These are phyloP conservation scores for Saccharomycopsis malanga DNA, from an alignment of 805 yeast species.

Conservation along the genomic window DNA sequence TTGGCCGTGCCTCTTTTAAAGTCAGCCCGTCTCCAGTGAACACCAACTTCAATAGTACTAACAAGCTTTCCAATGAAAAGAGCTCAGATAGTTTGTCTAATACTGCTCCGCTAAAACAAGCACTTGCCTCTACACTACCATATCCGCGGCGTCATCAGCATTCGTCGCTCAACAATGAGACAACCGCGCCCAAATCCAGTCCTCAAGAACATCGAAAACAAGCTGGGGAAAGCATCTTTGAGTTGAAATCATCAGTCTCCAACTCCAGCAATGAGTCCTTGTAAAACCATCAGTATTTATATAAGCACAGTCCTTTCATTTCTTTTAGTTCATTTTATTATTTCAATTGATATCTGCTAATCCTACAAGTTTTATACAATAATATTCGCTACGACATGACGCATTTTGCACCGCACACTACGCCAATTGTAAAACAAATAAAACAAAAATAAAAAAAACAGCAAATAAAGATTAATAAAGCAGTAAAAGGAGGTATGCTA, in stretches of 20 bases:
- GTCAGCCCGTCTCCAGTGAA: not conserved
- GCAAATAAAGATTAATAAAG: not conserved
- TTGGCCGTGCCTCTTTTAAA: not conserved
- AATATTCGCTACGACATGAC: not conserved
- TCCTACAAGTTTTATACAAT: not conserved
- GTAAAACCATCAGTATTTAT: not conserved
- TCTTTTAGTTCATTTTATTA: not conserved
- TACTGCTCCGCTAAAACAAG: not conserved
- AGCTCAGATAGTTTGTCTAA: not conserved
- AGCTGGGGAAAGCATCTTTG: not conserved
- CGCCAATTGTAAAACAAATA: not conserved
- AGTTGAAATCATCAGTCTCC: not conserved
- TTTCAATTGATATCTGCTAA: no score
- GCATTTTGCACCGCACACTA: not conserved
- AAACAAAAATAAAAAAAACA: not conserved
- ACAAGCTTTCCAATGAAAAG: not conserved
- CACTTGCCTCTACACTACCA: no score
- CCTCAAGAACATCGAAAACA: not conserved
- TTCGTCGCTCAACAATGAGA: not conserved
- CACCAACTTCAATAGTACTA: not conserved
- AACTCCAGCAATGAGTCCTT: conserved; percentile 3
- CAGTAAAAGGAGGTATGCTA: not conserved
- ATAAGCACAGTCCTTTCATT: not conserved
- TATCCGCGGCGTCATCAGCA: no score
- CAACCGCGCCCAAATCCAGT: not conserved